Evolutionary conservation across 345 rosid species (phyloP), one percentile per base, ranked within the genome.

Genomic region (Aethionema arabicum): DNA sequence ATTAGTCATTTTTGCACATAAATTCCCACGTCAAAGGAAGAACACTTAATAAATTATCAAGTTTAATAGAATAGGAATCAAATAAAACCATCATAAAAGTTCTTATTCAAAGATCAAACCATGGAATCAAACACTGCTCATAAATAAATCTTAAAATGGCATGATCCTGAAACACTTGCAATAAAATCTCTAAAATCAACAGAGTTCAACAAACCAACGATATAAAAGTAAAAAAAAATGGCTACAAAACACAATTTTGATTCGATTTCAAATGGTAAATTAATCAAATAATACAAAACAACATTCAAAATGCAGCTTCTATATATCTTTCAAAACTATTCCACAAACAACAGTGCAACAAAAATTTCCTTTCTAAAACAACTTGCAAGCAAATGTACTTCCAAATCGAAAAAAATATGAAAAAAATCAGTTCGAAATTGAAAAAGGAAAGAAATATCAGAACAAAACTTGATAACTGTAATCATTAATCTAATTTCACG

Each of bases 351-450:
- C 7, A 40, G 49, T 42, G 41, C 15, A 9, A 39, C 61, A 3
- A 0, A 0, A 11, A 31, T 30, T 11, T 15, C 5, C 4, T 38
- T 1, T 30, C 3, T 31, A 3, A 11, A 48, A 14, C 33, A 12
- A 54, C 54, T 53, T 21, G 15, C 1, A 12, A 53, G 37, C 39
- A 54, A 56, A 54, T 53, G 0, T 5, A 12, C 6, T 3, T 64
- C 43, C 5, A 12, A 11, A 36, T 3, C 52, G 0, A 43, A 27
- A 9, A 15, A 39, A 2, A 45, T 43, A 36, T 35, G 55, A 4
- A 2, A 54, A 56, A 56, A 11, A 14, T 8, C 49, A 75, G 72
- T 69, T 70, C 31, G 32, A 65, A n/a, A 10, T 2, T 16, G 14
- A 15, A n/a, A 66, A 8, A 44, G 1, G 11, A 16, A 15, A 38